Evolutionary conservation across 345 rosid species (phyloP).

Genomic region (Citrus reticulata): DNA sequence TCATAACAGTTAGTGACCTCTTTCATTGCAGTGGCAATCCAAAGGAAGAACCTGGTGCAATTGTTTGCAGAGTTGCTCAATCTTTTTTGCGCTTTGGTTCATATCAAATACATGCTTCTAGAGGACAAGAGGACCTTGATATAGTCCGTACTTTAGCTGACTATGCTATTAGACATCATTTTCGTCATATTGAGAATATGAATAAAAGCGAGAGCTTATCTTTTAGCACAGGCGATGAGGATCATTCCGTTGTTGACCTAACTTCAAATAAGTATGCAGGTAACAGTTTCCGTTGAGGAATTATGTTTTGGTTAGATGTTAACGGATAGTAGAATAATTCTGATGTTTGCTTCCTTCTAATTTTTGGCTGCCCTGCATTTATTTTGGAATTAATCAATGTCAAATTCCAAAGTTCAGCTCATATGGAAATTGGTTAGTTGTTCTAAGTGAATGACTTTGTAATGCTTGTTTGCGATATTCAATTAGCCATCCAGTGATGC

Average conservation of each 20-base stretch:
- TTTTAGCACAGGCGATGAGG: conserved; percentile 75
- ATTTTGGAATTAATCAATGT: background rate
- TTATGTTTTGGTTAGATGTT: background rate
- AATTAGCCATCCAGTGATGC: background rate
- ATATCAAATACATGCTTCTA: conserved; percentile 82
- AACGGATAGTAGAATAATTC: background rate
- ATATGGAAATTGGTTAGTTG: background rate
- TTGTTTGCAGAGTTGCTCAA: conserved; percentile 87
- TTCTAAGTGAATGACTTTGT: background rate
- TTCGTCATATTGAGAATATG: conserved; percentile 83
- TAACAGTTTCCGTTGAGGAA: conserved; percentile 15
- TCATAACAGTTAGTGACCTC: conserved; percentile 2
- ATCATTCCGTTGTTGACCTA: conserved; percentile 77
- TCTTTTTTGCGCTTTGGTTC: conserved; percentile 93
- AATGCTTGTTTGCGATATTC: background rate
- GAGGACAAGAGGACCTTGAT: conserved; percentile 85
- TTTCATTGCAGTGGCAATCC: conserved; percentile 78
- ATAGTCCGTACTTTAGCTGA: conserved; percentile 79
- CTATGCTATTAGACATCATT: conserved; percentile 89
- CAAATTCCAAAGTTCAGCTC: background rate
- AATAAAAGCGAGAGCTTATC: conserved; percentile 77
- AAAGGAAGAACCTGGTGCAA: conserved; percentile 95
- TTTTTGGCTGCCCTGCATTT: background rate
- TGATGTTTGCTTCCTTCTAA: background rate
- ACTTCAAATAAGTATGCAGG: conserved; percentile 99